Conservation (phyloP, 2,329 filamentous ascomycete genomes). For the Cladophialophora exuberans region DNA sequence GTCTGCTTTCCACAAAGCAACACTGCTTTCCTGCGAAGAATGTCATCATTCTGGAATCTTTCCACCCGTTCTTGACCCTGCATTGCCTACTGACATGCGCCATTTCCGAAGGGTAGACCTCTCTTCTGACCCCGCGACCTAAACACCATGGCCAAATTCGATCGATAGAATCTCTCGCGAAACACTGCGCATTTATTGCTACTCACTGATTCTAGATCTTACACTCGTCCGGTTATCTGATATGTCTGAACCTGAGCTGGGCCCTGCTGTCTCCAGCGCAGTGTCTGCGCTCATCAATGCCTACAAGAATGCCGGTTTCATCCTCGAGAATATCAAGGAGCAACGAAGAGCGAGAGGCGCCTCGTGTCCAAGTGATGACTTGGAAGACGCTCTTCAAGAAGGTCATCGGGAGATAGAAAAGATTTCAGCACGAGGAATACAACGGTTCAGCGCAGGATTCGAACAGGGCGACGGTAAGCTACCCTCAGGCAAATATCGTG, state of each 20-base stretch:
- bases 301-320: conserved; percentile 22
- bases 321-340: conserved; percentile 24
- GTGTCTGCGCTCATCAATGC: conserved; percentile 22
- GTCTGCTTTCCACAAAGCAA: no score
- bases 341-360: conserved; percentile 18
- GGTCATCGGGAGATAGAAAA: conserved; percentile 24
- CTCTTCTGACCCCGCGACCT: no score
- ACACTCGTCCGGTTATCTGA: neutral
- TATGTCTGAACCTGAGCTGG: conserved; percentile 20
- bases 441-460: conserved; percentile 16
- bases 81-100: no score
- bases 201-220: neutral
- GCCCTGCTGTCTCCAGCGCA: conserved; percentile 16
- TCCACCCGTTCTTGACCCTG: no score
- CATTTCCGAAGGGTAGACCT: no score
- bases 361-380: conserved; percentile 13
- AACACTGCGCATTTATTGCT: neutral
- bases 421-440: conserved; percentile 22
- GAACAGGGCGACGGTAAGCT: conserved; percentile 24
- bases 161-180: neutral
- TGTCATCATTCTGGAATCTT: no score
- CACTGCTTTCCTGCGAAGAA: no score
- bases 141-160: conserved; percentile 3
- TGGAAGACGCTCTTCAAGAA: conserved; percentile 23
- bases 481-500: neutral